These are phyloP conservation scores for Arthrobotrys sinensis DNA, from an alignment of 2,329 filamentous ascomycete genomes.

Conservation along the genomic window DNA sequence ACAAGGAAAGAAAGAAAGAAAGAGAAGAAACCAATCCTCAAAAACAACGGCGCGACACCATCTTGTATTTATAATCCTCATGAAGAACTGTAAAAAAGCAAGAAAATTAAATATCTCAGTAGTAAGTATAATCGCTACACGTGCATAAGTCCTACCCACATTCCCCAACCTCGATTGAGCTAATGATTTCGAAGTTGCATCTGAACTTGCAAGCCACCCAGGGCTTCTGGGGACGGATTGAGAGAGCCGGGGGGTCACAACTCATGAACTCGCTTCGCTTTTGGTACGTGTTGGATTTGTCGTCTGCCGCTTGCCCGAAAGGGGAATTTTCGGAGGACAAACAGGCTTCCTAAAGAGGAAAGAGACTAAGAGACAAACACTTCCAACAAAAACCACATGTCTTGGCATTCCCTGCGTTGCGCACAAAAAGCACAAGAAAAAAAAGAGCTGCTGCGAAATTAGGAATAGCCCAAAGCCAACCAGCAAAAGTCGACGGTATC, in stretches of 20 bases:
- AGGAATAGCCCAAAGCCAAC: slow-evolving; percentile 51
- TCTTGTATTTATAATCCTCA: slow-evolving; percentile 17
- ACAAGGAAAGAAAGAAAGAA: not conserved
- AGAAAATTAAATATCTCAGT: slow-evolving; percentile 19
- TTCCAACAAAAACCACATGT: slow-evolving; percentile 32
- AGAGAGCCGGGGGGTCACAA: not conserved
- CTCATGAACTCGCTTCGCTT: slow-evolving; percentile 8
- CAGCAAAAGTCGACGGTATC: slow-evolving; percentile 22
- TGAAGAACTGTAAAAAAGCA: not conserved
- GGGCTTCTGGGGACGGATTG: not conserved
- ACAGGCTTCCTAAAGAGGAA: slow-evolving; percentile 13
- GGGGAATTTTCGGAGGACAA: slow-evolving; percentile 31
- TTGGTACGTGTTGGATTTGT: slow-evolving; percentile 38
- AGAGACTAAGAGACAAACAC: not conserved
- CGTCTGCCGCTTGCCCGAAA: slow-evolving; percentile 8
- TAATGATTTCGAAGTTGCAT: slow-evolving; percentile 16
- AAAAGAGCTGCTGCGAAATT: slow-evolving; percentile 61
- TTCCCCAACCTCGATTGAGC: slow-evolving; percentile 7
- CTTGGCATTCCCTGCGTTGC: slow-evolving; percentile 52
- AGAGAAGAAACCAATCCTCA: not conserved
- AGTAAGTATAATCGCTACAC: not conserved
- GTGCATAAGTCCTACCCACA: not conserved
- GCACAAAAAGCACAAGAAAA: slow-evolving; percentile 53
- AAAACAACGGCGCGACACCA: not conserved
- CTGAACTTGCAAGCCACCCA: slow-evolving; percentile 8